Percentiles rank a stretch among this genome's conserved stretches.
These are phyloP conservation scores for Aspergillus niger DNA, from an alignment of 2,329 filamentous ascomycete genomes.

Conservation along the genomic window DNA sequence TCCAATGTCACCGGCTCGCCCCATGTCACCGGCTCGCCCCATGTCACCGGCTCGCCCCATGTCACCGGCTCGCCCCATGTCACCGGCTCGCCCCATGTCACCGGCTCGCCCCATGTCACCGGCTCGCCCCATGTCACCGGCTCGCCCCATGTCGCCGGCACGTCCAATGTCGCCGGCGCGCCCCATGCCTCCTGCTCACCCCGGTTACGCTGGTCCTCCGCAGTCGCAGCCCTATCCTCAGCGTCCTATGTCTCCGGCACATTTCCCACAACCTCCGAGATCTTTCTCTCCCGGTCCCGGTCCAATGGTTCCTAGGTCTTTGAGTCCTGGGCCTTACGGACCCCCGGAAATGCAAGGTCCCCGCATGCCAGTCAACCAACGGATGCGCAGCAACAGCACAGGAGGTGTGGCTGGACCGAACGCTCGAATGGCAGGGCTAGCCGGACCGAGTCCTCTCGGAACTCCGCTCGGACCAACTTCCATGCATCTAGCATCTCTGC, in stretches of 20 bases:
- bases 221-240: constrained; percentile 27
- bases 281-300: constrained; percentile 37
- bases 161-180: constrained; percentile 32
- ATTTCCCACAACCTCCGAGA: constrained; percentile 41
- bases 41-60: constrained; percentile 34
- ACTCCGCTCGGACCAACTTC: constrained; percentile 30
- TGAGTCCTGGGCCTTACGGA: constrained; percentile 50
- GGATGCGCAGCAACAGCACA: constrained; percentile 49
- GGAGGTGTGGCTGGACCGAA: constrained; percentile 33
- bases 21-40: too few relatives aligned
- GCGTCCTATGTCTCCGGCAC: constrained; percentile 34
- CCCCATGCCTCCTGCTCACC: constrained; percentile 12
- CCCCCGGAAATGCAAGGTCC: constrained; percentile 44
- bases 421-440: constrained; percentile 20
- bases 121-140: constrained; percentile 18
- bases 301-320: constrained; percentile 30
- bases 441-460: constrained; percentile 33
- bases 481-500: constrained; percentile 33
- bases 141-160: constrained; percentile 34
- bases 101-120: constrained; percentile 34
- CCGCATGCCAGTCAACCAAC: constrained; percentile 39
- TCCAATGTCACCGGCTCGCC: constrained; percentile 30
- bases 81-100: constrained; percentile 21
- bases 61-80: too few relatives aligned
- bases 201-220: constrained; percentile 29